A percentile compares a stretch with the other conserved stretches of the same genome.
Evolutionary conservation across 345 rosid species (phyloP).

Genomic region (Gossypium sturtianum): DNA sequence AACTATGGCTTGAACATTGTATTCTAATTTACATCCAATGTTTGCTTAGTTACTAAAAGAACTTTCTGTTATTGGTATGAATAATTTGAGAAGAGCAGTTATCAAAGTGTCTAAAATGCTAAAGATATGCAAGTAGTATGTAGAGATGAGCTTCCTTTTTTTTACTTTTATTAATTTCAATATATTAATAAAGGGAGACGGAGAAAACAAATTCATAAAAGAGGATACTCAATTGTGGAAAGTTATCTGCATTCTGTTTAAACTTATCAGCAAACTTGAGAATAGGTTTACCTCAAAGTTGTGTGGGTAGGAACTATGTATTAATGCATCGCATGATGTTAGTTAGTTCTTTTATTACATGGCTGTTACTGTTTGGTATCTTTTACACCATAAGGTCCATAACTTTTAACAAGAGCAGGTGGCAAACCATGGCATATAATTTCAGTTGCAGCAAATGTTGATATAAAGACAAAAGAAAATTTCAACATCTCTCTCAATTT

Average conservation of each 20-base stretch:
- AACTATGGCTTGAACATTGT: neutral
- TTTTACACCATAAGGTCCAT: neutral
- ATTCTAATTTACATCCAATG: neutral
- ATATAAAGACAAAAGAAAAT: neutral
- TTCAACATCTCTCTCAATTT: neutral
- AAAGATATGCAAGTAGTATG: neutral
- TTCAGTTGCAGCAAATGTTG: neutral
- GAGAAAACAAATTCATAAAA: neutral
- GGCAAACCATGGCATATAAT: neutral
- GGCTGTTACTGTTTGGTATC: neutral
- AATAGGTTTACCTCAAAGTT: neutral
- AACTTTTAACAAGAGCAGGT: neutral
- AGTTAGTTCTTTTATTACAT: neutral
- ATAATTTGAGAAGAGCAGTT: neutral
- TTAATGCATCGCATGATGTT: neutral
- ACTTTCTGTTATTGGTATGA: neutral
- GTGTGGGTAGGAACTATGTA: neutral
- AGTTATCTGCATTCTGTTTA: neutral
- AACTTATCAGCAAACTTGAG: constrained; percentile 3
- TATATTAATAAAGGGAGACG: no score
- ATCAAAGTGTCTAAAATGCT: neutral
- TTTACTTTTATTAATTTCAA: neutral
- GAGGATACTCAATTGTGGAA: neutral
- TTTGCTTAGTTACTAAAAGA: neutral
- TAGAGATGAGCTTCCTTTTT: neutral